phyloP scores from a whole-genome alignment of 2,329 filamentous ascomycete genomes.

The Westerdykella ornata region DNA sequence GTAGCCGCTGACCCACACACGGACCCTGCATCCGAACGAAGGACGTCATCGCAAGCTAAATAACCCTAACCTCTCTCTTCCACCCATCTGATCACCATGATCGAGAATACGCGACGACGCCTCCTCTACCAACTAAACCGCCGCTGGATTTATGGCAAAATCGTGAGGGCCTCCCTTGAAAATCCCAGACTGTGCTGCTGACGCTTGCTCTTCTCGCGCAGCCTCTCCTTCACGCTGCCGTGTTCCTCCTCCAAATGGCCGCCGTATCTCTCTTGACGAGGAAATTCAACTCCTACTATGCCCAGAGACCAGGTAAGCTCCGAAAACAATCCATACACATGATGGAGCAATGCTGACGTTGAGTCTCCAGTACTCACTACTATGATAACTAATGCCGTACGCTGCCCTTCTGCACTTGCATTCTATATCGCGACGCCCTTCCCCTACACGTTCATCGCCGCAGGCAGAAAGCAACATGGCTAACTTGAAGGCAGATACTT shows the following conservation, averaged over 20 bases:
- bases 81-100: slow-evolving; percentile 27
- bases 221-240: slow-evolving; percentile 79
- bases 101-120: slow-evolving; percentile 47
- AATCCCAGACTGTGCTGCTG: slow-evolving; percentile 1
- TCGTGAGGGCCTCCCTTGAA: slow-evolving; percentile 49
- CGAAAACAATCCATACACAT: not conserved
- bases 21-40: slow-evolving; percentile 12
- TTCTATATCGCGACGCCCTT: not conserved
- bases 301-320: slow-evolving; percentile 68
- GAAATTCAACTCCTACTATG: slow-evolving; percentile 92
- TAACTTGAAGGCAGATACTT: slow-evolving; percentile 47
- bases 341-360: slow-evolving; percentile 10
- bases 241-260: slow-evolving; percentile 83
- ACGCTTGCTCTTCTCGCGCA: slow-evolving; percentile 35
- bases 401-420: slow-evolving; percentile 14
- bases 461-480: not conserved
- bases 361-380: slow-evolving; percentile 71
- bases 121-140: slow-evolving; percentile 60
- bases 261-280: slow-evolving; percentile 74
- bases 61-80: slow-evolving; percentile 9
- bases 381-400: slow-evolving; percentile 94
- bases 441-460: not conserved
- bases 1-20: slow-evolving; percentile 2
- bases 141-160: slow-evolving; percentile 65
- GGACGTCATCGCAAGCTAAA: slow-evolving; percentile 21